Evolutionary conservation across 352 stramenopile species (phyloP), one percentile per base, ranked within the genome.

Genomic region (Globisporangium echinulatum): DNA sequence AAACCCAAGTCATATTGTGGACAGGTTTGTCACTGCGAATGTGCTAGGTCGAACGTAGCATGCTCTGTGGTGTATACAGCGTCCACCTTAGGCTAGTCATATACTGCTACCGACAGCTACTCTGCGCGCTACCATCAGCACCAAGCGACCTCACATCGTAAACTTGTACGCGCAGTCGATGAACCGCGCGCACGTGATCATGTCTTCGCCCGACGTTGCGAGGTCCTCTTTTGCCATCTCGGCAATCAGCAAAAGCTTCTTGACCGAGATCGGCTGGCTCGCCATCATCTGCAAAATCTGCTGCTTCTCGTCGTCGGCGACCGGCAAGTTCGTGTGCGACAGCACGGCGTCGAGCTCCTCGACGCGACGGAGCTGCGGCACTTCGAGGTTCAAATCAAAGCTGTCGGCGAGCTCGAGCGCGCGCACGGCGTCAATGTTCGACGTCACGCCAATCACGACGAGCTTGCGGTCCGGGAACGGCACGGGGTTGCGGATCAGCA

Each of bases 401-500:
- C 96, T 89, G 66, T 98, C 80, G 36, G 88, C 77, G 37, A 99
- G 75, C 58, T 97, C 94, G 54, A 99, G 82, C 59, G 96, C 84
- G 58, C 97, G 87, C 68, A 99, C 87, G 11, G 96, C 77, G 13
- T 90, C 71, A 33, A 94, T 87, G 56, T 95, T 91, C 49, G 89
- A 97, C 33, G 96, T 98, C 17, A 98, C 97, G 54, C 92, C 96
- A 55, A 99, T 96, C 46, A 99, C 85, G 48, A 99, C 76, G 9
- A 99, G 85, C 63, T 98, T 97, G 42, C 93, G 88, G 44, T 96
- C 94, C 60, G 91, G 85, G 38, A 93, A 89, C 1, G 90, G 88
- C 60, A 97, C 94, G 15, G 94, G 82, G 77, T 99, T 99, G 73
- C 98, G 98, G 47, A 99, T 83, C 57, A 99, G 71, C 46, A 99